These are phyloP conservation scores for Dalechampia spathulata DNA, from an alignment of 441 rosid genomes.

Conservation along the genomic window DNA sequence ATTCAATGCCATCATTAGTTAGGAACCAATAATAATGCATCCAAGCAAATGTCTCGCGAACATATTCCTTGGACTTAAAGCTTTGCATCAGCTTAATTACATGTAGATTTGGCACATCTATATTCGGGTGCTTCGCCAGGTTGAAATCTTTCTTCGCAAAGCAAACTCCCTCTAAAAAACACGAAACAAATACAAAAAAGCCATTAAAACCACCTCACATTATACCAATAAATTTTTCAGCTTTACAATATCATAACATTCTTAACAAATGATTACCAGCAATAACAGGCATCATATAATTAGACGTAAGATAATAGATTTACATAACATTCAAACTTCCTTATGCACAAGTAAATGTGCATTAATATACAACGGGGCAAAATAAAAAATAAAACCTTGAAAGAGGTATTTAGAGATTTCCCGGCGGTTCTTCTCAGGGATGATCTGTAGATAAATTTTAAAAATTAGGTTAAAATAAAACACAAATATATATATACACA, in stretches of 20 bases:
- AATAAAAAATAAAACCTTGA: conserved; percentile 39
- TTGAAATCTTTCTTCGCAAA: conserved; percentile 84
- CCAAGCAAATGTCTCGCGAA: conserved; percentile 90
- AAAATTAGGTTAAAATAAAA: too few relatives aligned
- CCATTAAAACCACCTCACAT: too few relatives aligned
- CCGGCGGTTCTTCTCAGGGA: conserved; percentile 81
- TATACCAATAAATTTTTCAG: too few relatives aligned
- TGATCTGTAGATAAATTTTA: conserved; percentile 33
- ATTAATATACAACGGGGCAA: too few relatives aligned
- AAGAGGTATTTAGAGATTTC: conserved; percentile 91
- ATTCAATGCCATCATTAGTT: conserved; percentile 85
- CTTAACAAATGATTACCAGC: too few relatives aligned
- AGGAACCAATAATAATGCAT: conserved; percentile 97
- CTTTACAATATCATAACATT: too few relatives aligned
- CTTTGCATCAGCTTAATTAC: conserved; percentile 97
- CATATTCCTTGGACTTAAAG: conserved; percentile 91
- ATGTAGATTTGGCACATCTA: conserved; percentile 86
- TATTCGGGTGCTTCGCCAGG: conserved; percentile 73
- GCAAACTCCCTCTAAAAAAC: conserved; percentile 67
- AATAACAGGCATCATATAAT: too few relatives aligned
- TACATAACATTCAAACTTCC: too few relatives aligned
- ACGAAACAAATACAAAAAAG: neutral
- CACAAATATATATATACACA: too few relatives aligned
- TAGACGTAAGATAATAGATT: too few relatives aligned
- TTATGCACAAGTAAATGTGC: neutral